Conservation (phyloP, 805 yeast species). For the Cyberlindnera samutprakarnensis region DNA sequence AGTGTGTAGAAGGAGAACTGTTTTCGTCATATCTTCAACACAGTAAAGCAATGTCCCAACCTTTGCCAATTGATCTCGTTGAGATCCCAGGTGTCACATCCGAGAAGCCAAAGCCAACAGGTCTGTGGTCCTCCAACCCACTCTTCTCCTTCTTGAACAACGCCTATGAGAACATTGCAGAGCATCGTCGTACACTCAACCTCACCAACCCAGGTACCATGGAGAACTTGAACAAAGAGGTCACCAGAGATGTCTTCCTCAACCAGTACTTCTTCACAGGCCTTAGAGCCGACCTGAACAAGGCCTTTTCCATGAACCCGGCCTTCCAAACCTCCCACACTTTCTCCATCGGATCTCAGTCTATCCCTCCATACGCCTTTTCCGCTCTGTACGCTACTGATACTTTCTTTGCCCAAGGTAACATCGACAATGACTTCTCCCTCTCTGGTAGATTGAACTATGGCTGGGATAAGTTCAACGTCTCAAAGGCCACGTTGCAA, state of each 20-base stretch:
- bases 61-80: slow-evolving; percentile 51
- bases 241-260: slow-evolving; percentile 85
- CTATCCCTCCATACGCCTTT: slow-evolving; percentile 85
- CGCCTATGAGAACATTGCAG: slow-evolving; percentile 61
- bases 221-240: slow-evolving; percentile 91
- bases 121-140: slow-evolving; percentile 79
- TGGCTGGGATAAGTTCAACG: slow-evolving; percentile 75
- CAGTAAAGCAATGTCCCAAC: slow-evolving; percentile 30
- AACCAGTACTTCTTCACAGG: slow-evolving; percentile 91
- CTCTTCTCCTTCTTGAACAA: slow-evolving; percentile 72
- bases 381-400: slow-evolving; percentile 86
- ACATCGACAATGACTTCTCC: slow-evolving; percentile 78
- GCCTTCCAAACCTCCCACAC: slow-evolving; percentile 96
- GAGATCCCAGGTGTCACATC: slow-evolving; percentile 53
- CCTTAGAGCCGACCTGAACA: slow-evolving; percentile 90
- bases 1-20: too few relatives aligned
- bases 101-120: slow-evolving; percentile 42
- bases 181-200: slow-evolving; percentile 76
- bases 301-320: slow-evolving; percentile 85
- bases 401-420: slow-evolving; percentile 81
- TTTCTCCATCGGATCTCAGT: slow-evolving; percentile 78
- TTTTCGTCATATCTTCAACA: too few relatives aligned
- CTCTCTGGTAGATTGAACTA: slow-evolving; percentile 85
- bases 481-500: slow-evolving; percentile 83
- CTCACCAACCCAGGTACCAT: slow-evolving; percentile 90